These are phyloP conservation scores for Ogataea polymorpha DNA, from an alignment of 805 yeast genomes.

Conservation along the genomic window DNA sequence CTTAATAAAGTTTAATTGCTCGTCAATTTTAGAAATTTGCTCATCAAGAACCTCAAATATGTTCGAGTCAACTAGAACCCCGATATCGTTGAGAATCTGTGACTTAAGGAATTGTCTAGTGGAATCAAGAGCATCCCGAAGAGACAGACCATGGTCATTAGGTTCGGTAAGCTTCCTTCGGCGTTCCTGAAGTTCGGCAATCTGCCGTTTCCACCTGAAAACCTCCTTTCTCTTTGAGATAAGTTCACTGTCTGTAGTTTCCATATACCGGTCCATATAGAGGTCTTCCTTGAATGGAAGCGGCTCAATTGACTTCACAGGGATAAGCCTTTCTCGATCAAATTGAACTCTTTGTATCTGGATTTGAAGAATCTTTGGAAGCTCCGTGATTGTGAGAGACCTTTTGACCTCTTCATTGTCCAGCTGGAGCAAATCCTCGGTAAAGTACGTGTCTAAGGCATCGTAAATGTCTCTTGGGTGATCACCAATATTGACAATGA, in stretches of 20 bases:
- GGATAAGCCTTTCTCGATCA: conserved; percentile 67
- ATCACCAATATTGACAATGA: conserved; percentile 82
- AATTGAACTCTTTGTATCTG: conserved; percentile 94
- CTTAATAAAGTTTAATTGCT: conserved; percentile 40
- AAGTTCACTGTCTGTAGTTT: conserved; percentile 57
- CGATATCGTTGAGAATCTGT: conserved; percentile 34
- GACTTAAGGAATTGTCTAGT: conserved; percentile 56
- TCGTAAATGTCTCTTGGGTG: conserved; percentile 89
- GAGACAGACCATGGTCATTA: conserved; percentile 49
- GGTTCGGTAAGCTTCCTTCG: conserved; percentile 40
- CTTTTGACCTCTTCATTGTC: conserved; percentile 75
- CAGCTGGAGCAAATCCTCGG: conserved; percentile 64
- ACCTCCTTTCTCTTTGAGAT: conserved; percentile 54
- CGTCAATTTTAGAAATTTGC: conserved; percentile 45
- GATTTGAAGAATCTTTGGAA: conserved; percentile 83
- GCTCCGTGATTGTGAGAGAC: conserved; percentile 61
- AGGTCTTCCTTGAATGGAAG: conserved; percentile 74
- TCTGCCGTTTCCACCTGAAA: conserved; percentile 58
- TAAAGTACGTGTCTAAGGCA: conserved; percentile 81
- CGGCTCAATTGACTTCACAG: conserved; percentile 80
- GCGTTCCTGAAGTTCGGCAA: conserved; percentile 41
- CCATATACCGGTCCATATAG: conserved; percentile 85
- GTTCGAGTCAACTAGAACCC: conserved; percentile 39
- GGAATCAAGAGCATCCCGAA: conserved; percentile 50
- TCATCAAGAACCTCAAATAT: conserved; percentile 47